A percentile compares a stretch with the other conserved stretches of the same genome.
Conservation (phyloP, 192 early-diverging fungal genomes). For the Gorgonomyces haynaldii region DNA sequence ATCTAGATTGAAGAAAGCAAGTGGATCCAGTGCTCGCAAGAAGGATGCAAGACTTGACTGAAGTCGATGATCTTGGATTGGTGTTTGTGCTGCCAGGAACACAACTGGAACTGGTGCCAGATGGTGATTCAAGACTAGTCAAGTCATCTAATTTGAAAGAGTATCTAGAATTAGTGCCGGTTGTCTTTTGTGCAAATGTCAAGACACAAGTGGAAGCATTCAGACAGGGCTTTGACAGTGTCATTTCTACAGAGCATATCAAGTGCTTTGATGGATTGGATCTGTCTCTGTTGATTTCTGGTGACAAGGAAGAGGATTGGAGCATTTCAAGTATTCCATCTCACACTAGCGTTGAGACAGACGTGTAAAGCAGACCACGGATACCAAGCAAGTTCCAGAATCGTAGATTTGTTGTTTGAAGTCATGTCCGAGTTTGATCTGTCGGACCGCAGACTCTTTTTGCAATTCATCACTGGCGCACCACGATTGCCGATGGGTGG, state of each 20-base stretch:
- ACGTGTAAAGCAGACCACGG: slow-evolving; percentile 79
- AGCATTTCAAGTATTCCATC: slow-evolving; percentile 30
- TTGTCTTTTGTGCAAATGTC: slow-evolving; percentile 56
- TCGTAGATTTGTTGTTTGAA: slow-evolving; percentile 52
- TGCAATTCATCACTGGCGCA: slow-evolving; percentile 80
- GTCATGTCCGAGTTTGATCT: slow-evolving; percentile 55
- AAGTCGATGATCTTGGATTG: slow-evolving; percentile 55
- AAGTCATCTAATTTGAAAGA: slow-evolving; percentile 69
- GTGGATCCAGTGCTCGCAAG: too few species aligned
- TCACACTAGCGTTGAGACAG: slow-evolving; percentile 43
- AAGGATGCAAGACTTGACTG: too few species aligned
- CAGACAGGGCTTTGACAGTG: slow-evolving; percentile 61
- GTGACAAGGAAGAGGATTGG: slow-evolving; percentile 68
- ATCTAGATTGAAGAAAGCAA: too few species aligned
- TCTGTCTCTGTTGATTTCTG: slow-evolving; percentile 56
- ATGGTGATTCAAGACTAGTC: too few species aligned
- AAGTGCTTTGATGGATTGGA: slow-evolving; percentile 62
- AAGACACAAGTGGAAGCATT: slow-evolving; percentile 64
- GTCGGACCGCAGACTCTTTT: slow-evolving; percentile 59
- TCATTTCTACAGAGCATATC: slow-evolving; percentile 65
- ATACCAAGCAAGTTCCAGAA: slow-evolving; percentile 55
- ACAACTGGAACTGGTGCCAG: too few species aligned
- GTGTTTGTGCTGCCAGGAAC: slow-evolving; percentile 84
- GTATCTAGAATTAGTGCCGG: slow-evolving; percentile 58
- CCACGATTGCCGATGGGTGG: slow-evolving; percentile 85